Percentiles rank a stretch among this genome's conserved stretches.
Conservation (phyloP, 306 rosid species). For the Lathyrus tuberosus region DNA sequence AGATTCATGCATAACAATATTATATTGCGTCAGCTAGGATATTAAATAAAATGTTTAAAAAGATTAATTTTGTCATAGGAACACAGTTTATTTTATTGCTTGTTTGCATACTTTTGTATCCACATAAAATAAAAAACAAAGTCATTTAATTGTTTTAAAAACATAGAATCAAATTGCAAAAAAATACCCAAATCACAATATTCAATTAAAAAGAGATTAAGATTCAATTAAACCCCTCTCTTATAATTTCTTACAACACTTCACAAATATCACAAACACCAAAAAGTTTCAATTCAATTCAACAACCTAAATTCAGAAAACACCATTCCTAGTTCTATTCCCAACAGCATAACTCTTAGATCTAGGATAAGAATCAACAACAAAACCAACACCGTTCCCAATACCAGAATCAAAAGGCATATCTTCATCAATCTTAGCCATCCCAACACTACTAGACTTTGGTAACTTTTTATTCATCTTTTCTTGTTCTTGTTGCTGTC, state of each 20-base stretch:
- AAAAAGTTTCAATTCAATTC: not conserved
- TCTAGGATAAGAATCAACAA: slow-evolving; percentile 46
- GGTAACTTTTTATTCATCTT: slow-evolving; percentile 47
- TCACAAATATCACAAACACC: not conserved
- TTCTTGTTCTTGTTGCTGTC: not conserved
- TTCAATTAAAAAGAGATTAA: slow-evolving; percentile 3
- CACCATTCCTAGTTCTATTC: slow-evolving; percentile 36
- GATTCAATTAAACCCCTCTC: slow-evolving; percentile 6
- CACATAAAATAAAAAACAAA: too few relatives aligned
- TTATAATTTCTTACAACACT: not conserved
- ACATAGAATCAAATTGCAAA: not conserved
- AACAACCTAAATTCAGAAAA: slow-evolving; percentile 11
- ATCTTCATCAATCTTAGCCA: slow-evolving; percentile 75
- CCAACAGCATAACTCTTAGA: slow-evolving; percentile 69
- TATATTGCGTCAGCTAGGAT: too few relatives aligned
- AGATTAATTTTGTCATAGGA: too few relatives aligned
- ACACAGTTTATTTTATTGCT: too few relatives aligned
- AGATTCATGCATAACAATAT: too few relatives aligned
- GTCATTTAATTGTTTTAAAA: too few relatives aligned
- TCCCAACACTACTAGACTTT: slow-evolving; percentile 64
- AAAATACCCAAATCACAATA: not conserved
- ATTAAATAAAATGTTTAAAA: too few relatives aligned
- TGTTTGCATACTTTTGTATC: too few relatives aligned
- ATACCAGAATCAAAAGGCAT: slow-evolving; percentile 44
- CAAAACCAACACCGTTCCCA: slow-evolving; percentile 23